phyloP scores from a whole-genome alignment of 2,329 filamentous ascomycete species.

The Fusarium penzigii region DNA sequence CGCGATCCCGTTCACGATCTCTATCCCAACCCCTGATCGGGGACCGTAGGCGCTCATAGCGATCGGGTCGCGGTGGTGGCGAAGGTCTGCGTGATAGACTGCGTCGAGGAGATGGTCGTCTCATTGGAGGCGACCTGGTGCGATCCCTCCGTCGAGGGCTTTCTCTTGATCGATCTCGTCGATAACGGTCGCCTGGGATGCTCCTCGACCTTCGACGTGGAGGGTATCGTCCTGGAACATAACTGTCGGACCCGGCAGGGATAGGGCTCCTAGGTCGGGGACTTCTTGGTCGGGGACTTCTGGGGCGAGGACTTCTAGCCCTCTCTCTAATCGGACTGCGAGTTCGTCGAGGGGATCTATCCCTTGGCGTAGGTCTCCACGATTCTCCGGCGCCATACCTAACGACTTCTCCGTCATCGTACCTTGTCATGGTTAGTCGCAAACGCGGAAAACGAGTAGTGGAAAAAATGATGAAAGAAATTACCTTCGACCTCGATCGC shows the following conservation, averaged over 20 bases:
- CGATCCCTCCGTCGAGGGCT: constrained; percentile 40
- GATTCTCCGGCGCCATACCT: constrained; percentile 63
- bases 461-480: constrained; percentile 14
- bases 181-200: constrained; percentile 40
- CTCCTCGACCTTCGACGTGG: constrained; percentile 45
- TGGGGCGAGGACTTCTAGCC: constrained; percentile 33
- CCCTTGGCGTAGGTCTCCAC: constrained; percentile 58
- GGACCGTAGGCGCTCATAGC: constrained; percentile 42
- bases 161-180: constrained; percentile 44
- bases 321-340: constrained; percentile 36
- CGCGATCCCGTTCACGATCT: constrained; percentile 35
- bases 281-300: constrained; percentile 41
- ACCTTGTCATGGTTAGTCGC: constrained; percentile 40
- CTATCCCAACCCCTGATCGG: constrained; percentile 39
- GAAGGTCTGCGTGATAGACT: constrained; percentile 40
- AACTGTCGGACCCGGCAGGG: constrained; percentile 44
- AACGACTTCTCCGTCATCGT: constrained; percentile 63
- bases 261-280: constrained; percentile 40
- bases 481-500: constrained; percentile 42
- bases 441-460: neutral
- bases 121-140: constrained; percentile 35
- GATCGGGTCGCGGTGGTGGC: constrained; percentile 34
- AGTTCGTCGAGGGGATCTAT: constrained; percentile 44
- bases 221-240: constrained; percentile 46
- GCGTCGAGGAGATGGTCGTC: constrained; percentile 41